phyloP scores from a whole-genome alignment of 2,329 filamentous ascomycete genomes.

The Sporothrix curviconia region DNA sequence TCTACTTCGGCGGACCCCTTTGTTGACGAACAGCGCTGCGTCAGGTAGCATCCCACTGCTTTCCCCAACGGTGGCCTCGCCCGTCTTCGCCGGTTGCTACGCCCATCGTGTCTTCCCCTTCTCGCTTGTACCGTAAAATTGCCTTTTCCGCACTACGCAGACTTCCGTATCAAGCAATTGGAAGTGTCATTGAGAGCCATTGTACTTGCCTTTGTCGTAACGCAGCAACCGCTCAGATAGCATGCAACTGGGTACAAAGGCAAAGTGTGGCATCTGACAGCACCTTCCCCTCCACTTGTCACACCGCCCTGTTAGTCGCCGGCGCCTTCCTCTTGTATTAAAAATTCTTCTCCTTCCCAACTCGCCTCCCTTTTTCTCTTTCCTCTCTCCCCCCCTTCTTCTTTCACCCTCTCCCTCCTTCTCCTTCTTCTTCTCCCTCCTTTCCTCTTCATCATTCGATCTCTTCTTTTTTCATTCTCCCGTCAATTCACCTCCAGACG shows the following conservation, averaged over 20 bases:
- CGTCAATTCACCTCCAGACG: slow-evolving; percentile 15
- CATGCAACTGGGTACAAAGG: neutral
- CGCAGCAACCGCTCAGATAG: slow-evolving; percentile 8
- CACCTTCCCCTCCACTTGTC: slow-evolving; percentile 9
- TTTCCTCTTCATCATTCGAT: slow-evolving; percentile 1
- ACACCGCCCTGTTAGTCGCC: slow-evolving; percentile 16
- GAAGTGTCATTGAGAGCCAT: neutral
- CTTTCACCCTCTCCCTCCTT: neutral
- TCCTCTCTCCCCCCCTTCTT: slow-evolving; percentile 13
- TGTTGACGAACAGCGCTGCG: neutral
- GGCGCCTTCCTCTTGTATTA: neutral
- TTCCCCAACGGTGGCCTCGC: slow-evolving; percentile 7
- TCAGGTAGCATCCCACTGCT: neutral
- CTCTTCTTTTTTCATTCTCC: slow-evolving; percentile 3
- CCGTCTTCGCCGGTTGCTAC: slow-evolving; percentile 7
- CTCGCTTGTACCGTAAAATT: neutral
- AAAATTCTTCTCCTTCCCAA: slow-evolving; percentile 13
- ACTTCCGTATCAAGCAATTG: slow-evolving; percentile 6
- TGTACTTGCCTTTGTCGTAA: slow-evolving; percentile 6
- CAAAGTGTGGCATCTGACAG: neutral
- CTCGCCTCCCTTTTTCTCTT: slow-evolving; percentile 13
- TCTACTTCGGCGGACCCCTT: neutral
- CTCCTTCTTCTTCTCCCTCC: neutral
- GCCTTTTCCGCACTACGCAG: neutral
- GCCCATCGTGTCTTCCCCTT: neutral